Conservation (phyloP, 805 yeast genomes). For the Saccharomycopsis amapae region DNA sequence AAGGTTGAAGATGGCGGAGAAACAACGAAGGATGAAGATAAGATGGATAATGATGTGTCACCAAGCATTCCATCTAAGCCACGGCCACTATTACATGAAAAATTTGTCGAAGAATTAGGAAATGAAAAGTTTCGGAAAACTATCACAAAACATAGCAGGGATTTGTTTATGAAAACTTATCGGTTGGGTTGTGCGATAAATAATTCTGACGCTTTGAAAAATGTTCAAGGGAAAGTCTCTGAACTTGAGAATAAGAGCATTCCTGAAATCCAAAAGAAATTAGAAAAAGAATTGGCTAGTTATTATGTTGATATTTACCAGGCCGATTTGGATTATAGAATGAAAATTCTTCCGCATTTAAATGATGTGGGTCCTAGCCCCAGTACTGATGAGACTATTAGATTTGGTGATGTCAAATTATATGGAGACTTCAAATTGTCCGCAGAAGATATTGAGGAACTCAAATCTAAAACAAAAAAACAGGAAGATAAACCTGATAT, state of each 20-base stretch:
- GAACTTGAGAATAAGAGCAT: constrained; percentile 10
- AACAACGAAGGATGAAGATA: background rate
- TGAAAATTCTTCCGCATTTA: constrained; percentile 1
- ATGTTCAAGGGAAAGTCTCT: background rate
- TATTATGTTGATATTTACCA: constrained; percentile 13
- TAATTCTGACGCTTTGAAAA: background rate
- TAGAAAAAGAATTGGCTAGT: constrained; percentile 1
- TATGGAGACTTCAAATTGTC: background rate
- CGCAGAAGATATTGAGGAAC: background rate
- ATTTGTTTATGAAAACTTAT: too few relatives aligned
- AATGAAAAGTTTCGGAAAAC: background rate
- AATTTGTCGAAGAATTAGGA: background rate
- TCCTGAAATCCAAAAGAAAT: constrained; percentile 8
- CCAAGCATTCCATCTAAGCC: too few relatives aligned
- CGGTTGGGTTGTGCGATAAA: too few relatives aligned
- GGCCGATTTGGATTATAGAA: constrained; percentile 10
- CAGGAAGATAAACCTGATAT: constrained; percentile 4
- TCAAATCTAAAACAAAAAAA: background rate
- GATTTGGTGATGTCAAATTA: constrained; percentile 1
- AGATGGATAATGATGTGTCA: background rate
- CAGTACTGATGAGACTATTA: background rate
- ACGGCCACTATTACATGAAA: background rate
- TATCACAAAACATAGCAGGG: too few relatives aligned
- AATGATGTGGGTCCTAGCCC: background rate
- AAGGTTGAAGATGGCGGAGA: too few relatives aligned